These are phyloP conservation scores for Aspergillus puulaauensis DNA, from an alignment of 2,329 filamentous ascomycete genomes.

Conservation along the genomic window DNA sequence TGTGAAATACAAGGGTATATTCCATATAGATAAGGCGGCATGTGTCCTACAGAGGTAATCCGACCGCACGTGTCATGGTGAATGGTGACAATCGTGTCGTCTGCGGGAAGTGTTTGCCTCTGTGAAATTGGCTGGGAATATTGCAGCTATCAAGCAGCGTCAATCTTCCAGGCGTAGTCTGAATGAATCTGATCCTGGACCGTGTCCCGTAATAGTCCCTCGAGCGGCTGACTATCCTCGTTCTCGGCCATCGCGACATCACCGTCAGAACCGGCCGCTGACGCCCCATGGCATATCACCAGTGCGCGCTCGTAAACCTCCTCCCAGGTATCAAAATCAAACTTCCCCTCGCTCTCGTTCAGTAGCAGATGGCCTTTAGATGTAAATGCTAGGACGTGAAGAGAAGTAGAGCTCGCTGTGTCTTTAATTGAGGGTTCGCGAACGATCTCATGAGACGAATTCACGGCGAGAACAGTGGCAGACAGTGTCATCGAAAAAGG, in stretches of 20 bases:
- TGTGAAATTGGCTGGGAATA: background rate
- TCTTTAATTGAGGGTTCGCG: conserved; percentile 64
- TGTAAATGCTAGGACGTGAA: conserved; percentile 84
- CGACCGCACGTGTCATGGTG: background rate
- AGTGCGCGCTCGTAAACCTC: conserved; percentile 65
- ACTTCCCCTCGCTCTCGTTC: conserved; percentile 77
- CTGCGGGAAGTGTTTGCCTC: background rate
- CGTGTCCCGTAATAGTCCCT: conserved; percentile 61
- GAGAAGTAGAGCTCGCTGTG: conserved; percentile 63
- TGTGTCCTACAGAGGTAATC: background rate
- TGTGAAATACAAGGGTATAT: background rate
- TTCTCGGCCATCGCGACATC: conserved; percentile 49
- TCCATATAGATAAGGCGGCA: background rate
- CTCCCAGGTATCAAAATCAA: conserved; percentile 75
- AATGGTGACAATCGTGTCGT: background rate
- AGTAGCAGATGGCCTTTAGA: conserved; percentile 70
- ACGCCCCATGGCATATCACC: conserved; percentile 60
- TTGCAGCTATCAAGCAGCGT: conserved; percentile 29
- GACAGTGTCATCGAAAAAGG: conserved; percentile 73
- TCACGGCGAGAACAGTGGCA: conserved; percentile 63
- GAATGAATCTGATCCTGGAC: conserved; percentile 56
- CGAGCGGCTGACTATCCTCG: conserved; percentile 47
- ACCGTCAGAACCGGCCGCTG: conserved; percentile 36
- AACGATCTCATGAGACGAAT: conserved; percentile 45
- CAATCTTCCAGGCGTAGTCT: conserved; percentile 41